Conservation (phyloP, 2,329 filamentous ascomycete genomes). For the Trichoderma brevicompactum region DNA sequence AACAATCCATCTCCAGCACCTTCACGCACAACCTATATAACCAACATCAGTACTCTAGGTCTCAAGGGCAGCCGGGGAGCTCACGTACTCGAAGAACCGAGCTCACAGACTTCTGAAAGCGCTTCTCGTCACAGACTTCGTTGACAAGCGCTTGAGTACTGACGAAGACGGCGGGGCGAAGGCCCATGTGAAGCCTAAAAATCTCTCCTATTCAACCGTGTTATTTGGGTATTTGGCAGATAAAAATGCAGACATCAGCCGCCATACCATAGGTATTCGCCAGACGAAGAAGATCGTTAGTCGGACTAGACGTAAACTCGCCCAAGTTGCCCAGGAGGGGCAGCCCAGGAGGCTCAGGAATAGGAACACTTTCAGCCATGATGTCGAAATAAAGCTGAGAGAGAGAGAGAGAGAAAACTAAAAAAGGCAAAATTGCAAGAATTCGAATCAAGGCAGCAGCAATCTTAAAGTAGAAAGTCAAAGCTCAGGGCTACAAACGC, state of each 20-base stretch:
- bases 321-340: conserved; percentile 68
- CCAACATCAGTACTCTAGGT: neutral
- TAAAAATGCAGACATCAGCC: neutral
- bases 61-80: neutral
- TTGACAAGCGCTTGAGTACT: conserved; percentile 61
- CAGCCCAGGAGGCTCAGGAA: conserved; percentile 66
- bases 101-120: conserved; percentile 64
- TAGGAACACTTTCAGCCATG: conserved; percentile 49
- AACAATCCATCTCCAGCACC: conserved; percentile 69
- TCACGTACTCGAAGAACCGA: conserved; percentile 49
- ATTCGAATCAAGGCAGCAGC: too few relatives aligned
- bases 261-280: conserved; percentile 67
- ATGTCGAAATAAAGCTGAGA: conserved; percentile 24
- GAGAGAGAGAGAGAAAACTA: neutral
- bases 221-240: neutral
- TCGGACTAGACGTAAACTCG: conserved; percentile 64
- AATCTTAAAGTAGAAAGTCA: neutral
- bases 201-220: conserved; percentile 55
- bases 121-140: conserved; percentile 67
- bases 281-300: conserved; percentile 59
- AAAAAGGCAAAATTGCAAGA: neutral
- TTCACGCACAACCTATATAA: conserved; percentile 56
- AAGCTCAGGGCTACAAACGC: neutral
- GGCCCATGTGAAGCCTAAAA: conserved; percentile 58
- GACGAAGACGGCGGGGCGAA: conserved; percentile 54